Evolutionary conservation across 140 eudicot genomes (phyloP), one percentile per base, ranked within the genome.

Genomic region (Oenanthe javanica): DNA sequence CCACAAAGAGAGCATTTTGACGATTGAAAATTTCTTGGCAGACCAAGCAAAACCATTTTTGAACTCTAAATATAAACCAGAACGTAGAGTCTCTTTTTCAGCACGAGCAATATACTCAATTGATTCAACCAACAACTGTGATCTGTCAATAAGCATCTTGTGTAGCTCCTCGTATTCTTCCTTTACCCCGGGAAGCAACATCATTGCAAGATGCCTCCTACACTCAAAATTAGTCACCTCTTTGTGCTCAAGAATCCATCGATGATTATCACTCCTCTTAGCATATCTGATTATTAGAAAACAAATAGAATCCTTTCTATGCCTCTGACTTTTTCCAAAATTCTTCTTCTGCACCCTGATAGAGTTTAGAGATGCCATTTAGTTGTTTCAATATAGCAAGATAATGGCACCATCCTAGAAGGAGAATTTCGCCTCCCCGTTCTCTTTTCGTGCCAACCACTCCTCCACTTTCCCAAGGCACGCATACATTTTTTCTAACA

Each of bases 101-200:
- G 93, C 93, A 75, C 57, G 66, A 61, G 80, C 83, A 67, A 89
- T 85, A 42, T 89, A 86, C 81, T 83, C 90, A 69, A 86, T 87
- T 4, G 93, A 89, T 54, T 84, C 93, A 8, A 84, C 81, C 81
- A 87, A 78, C 79, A 89, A 52, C 19, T 87, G 82, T 4, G 93
- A 84, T 70, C 93, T 84, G 79, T 89, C 93, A 49, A 89, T 89
- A 19, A 89, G 88, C 93, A 89, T 89, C 84, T 89, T 90, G 54
- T 84, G 86, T 48, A 83, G 81, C 81, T 86, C 90, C 48, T 84
- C 89, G 16, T 79, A 86, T 57, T 89, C 89, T 48, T 83, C 86
- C 85, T 77, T 87, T 49, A 83, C 81, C 76, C 81, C 89, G 50
- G 93, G 93, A 69, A 89, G 86, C 79, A 87, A 48, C 86, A 89